Evolutionary conservation across 208 protist genomes (phyloP).

Genomic region (Acanthamoeba castellanii): DNA sequence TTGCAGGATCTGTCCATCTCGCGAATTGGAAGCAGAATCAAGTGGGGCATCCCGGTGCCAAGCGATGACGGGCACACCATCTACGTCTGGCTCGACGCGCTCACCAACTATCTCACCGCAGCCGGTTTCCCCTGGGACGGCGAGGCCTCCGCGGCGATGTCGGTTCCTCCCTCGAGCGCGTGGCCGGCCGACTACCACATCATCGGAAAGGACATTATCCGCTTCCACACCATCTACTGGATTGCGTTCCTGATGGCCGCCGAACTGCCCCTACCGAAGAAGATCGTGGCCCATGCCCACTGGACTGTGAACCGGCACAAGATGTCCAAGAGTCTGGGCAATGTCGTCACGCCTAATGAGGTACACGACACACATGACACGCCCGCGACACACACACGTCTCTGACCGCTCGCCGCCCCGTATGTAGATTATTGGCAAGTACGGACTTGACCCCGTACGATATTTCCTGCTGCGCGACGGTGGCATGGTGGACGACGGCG

Average conservation of each 20-base stretch:
- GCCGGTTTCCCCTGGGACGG: slow-evolving; percentile 81
- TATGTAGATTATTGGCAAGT: slow-evolving; percentile 87
- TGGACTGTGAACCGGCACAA: slow-evolving; percentile 86
- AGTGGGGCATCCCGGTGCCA: slow-evolving; percentile 98
- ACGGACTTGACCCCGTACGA: slow-evolving; percentile 94
- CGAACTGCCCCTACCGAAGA: slow-evolving; percentile 94
- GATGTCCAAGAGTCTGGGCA: slow-evolving; percentile 91
- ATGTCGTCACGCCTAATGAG: slow-evolving; percentile 96
- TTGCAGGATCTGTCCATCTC: slow-evolving; percentile 98
- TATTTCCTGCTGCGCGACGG: slow-evolving; percentile 97
- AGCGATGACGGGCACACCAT: slow-evolving; percentile 91
- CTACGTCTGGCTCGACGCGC: slow-evolving; percentile 99
- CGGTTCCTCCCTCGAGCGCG: not conserved
- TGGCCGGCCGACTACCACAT: slow-evolving; percentile 91
- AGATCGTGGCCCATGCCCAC: slow-evolving; percentile 94
- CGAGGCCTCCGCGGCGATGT: not conserved
- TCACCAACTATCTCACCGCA: slow-evolving; percentile 99
- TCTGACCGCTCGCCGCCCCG: not conserved
- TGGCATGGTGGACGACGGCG: slow-evolving; percentile 95
- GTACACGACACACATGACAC: slow-evolving; percentile 85
- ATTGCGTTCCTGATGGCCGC: slow-evolving; percentile 97
- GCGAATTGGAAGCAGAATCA: slow-evolving; percentile 92
- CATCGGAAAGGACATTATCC: slow-evolving; percentile 99
- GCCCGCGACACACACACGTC: too few relatives aligned
- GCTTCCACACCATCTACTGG: slow-evolving; percentile 99